Evolutionary conservation across 306 rosid species (phyloP), one percentile per base, ranked within the genome.

Genomic region (Crotalaria pallida): DNA sequence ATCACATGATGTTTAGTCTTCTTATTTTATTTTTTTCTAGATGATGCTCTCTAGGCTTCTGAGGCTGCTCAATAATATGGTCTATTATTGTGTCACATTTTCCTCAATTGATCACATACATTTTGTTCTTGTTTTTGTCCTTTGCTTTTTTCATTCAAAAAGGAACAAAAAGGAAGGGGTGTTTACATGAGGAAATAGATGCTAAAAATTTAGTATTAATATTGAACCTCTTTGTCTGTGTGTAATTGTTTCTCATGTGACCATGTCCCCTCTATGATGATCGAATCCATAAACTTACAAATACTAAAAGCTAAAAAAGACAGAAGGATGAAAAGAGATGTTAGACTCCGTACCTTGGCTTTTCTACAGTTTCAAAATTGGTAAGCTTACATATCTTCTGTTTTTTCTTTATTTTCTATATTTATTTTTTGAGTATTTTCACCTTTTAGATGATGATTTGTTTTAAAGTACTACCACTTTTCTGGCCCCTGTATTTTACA

Each of bases 371-470:
- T n/a, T 24, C 12, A 55, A 49, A 76, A 59, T 53, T 75, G 50
- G 40, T 60, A 52, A 61, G 65, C 55, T 24, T 57, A 27, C 24
- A 22, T 34, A 51, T 40, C 68, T 31, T 45, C 36, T 17, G 56
- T 47, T 22, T 12, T 1, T 68, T 51, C 6, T 8, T 5, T 31
- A 6, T 5, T 31, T 2, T 31, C 8, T 31, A n/a, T n/a, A n/a
- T 53, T 71, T 11, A 36, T 34, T 52, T 51, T 53, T 10, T 43
- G 8, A 36, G 59, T 12, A 38, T 48, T 38, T 53, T 3, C 60
- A 60, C 77, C 44, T 76, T 76, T 72, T 26, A 64, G 23, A 55
- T 43, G 52, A 74, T 57, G 52, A 73, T 74, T 61, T 65, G 15
- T 51, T 41, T 47, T 45, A 21, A 65, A 74, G 66, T 44, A 18